These are phyloP conservation scores for Hyaloscypha hepaticicola DNA, from an alignment of 495 filamentous ascomycete genomes.

Conservation along the genomic window DNA sequence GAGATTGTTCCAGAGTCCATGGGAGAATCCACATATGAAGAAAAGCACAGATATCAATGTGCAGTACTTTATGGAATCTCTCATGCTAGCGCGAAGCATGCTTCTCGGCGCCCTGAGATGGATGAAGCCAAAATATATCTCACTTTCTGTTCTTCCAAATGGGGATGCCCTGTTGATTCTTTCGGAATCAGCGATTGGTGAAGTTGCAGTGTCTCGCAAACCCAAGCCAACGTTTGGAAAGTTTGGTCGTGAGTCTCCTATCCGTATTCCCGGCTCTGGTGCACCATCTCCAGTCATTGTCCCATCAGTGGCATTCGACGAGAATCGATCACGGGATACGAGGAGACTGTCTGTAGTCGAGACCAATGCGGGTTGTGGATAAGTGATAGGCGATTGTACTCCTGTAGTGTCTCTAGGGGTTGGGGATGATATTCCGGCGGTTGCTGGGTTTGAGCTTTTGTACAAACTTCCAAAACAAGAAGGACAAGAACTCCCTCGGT, in stretches of 20 bases:
- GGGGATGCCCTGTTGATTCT: not conserved
- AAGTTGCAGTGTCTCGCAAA: not conserved
- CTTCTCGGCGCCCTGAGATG: not conserved
- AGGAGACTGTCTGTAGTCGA: not conserved
- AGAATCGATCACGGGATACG: not conserved
- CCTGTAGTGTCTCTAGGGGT: not conserved
- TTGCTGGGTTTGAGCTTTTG: not conserved
- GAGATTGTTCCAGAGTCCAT: not conserved
- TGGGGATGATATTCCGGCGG: not conserved
- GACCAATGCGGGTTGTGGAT: not conserved
- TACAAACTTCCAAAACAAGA: constrained; percentile 1
- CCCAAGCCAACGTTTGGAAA: not conserved
- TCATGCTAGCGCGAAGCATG: not conserved
- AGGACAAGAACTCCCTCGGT: not conserved
- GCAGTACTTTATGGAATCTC: not conserved
- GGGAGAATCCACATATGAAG: not conserved
- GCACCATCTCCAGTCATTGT: not conserved
- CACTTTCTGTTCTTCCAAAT: not conserved
- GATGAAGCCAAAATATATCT: not conserved
- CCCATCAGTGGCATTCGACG: not conserved
- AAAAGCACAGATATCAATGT: not conserved
- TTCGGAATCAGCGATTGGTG: not conserved
- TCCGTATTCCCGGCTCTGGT: not conserved
- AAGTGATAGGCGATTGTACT: not conserved
- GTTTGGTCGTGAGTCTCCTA: not conserved